Evolutionary conservation across 495 filamentous ascomycete species (phyloP).

Genomic region (Neurospora terricola): DNA sequence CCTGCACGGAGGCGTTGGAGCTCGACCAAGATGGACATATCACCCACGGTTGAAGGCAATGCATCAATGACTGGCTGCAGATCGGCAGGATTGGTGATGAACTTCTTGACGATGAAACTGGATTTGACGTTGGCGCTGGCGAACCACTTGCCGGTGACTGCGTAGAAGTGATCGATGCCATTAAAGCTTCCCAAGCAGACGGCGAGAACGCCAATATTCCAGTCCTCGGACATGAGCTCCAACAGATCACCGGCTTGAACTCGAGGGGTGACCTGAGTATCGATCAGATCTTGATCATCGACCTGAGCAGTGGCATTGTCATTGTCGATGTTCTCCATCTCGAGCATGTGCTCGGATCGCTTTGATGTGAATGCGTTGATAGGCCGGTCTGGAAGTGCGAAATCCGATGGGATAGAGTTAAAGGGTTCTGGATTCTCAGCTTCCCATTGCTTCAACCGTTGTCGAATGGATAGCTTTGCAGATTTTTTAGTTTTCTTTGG

Average conservation of each 20-base stretch:
- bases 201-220: constrained; percentile 42
- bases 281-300: constrained; percentile 5
- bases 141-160: constrained; percentile 63
- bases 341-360: constrained; percentile 5
- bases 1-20: constrained; percentile 32
- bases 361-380: neutral
- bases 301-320: neutral
- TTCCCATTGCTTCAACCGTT: constrained; percentile 47
- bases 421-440: constrained; percentile 26
- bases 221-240: constrained; percentile 38
- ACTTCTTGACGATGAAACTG: constrained; percentile 55
- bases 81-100: constrained; percentile 42
- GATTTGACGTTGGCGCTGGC: constrained; percentile 34
- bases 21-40: constrained; percentile 31
- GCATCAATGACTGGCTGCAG: constrained; percentile 51
- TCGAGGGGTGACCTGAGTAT: constrained; percentile 14
- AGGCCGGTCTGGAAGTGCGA: neutral
- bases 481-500: neutral
- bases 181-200: constrained; percentile 59
- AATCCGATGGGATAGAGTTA: neutral
- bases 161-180: constrained; percentile 61
- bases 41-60: constrained; percentile 34
- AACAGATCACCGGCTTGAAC: constrained; percentile 66
- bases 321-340: constrained; percentile 4
- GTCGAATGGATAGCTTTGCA: constrained; percentile 26